These are phyloP conservation scores for Suillus brevipes DNA, from an alignment of 768 basidiomycete genomes.

Conservation along the genomic window DNA sequence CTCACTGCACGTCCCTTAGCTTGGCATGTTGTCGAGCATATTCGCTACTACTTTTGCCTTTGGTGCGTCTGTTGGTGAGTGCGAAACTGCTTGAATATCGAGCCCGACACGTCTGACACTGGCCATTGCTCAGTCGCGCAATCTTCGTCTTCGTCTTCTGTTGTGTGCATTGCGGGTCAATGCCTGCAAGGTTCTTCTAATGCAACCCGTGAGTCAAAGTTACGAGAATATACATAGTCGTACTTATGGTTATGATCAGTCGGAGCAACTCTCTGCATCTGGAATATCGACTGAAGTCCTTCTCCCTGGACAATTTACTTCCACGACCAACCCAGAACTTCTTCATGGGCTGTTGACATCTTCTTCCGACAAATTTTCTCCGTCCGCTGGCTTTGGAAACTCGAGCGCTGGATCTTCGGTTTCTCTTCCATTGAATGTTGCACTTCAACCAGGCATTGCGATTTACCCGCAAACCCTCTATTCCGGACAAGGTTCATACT, in stretches of 20 bases:
- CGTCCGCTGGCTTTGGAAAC: slow-evolving; percentile 65
- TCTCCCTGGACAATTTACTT: slow-evolving; percentile 76
- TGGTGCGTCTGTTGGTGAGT: slow-evolving; percentile 41
- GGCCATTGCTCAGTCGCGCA: slow-evolving; percentile 47
- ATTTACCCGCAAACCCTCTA: slow-evolving; percentile 65
- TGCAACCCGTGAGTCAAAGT: slow-evolving; percentile 56
- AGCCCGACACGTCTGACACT: slow-evolving; percentile 5
- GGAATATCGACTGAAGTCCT: slow-evolving; percentile 54
- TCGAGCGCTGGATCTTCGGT: slow-evolving; percentile 44
- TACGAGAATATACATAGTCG: not conserved
- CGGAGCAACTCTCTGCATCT: slow-evolving; percentile 63
- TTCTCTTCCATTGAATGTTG: slow-evolving; percentile 67
- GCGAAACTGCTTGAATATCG: not conserved
- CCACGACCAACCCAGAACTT: slow-evolving; percentile 69
- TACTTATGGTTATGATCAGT: slow-evolving; percentile 43
- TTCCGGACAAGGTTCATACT: slow-evolving; percentile 63
- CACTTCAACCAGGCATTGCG: slow-evolving; percentile 64
- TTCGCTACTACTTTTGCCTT: slow-evolving; percentile 37
- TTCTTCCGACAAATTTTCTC: slow-evolving; percentile 55
- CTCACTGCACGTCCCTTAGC: slow-evolving; percentile 21
- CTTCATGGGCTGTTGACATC: slow-evolving; percentile 69
- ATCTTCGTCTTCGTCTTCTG: slow-evolving; percentile 51
- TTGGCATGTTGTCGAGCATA: slow-evolving; percentile 42
- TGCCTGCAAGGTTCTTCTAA: slow-evolving; percentile 81
- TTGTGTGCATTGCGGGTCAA: slow-evolving; percentile 88